Evolutionary conservation across 495 filamentous ascomycete species (phyloP).

Genomic region (Trichoderma asperelloides): DNA sequence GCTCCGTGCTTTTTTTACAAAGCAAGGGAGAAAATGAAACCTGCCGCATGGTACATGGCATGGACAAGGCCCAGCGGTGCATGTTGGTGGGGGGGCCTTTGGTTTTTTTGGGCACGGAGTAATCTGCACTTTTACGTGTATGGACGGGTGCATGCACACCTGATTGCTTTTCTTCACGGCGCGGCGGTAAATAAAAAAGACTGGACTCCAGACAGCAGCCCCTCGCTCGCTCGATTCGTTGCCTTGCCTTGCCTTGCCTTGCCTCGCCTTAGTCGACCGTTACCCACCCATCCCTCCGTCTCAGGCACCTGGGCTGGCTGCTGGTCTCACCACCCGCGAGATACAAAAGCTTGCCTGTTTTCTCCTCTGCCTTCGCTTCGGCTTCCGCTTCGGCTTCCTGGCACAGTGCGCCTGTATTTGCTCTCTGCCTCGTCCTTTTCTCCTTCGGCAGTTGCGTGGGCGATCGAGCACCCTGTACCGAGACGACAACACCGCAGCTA

Average conservation of each 20-base stretch:
- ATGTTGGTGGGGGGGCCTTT: not conserved
- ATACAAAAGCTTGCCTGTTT: not conserved
- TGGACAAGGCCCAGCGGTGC: not conserved
- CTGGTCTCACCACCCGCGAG: not conserved
- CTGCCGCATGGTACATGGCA: not conserved
- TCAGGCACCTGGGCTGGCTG: not conserved
- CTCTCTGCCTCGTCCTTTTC: not conserved
- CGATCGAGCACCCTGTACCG: not conserved
- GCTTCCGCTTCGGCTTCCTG: not conserved
- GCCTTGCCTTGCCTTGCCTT: not conserved
- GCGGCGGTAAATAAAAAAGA: not conserved
- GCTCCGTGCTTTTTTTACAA: too few relatives aligned
- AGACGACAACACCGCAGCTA: not conserved
- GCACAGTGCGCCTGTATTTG: not conserved
- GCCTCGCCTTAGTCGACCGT: too few relatives aligned
- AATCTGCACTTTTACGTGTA: not conserved
- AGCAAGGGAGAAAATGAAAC: not conserved
- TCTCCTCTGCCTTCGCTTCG: not conserved
- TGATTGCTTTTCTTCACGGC: not conserved
- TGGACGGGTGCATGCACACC: not conserved
- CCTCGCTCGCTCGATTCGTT: not conserved
- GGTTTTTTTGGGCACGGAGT: not conserved
- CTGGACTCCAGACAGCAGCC: not conserved
- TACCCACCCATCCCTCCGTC: conserved; percentile 5
- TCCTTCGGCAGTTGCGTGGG: conserved; percentile 1